Conservation (phyloP, 108 stramenopile species). For the Nitzschia sp. region DNA sequence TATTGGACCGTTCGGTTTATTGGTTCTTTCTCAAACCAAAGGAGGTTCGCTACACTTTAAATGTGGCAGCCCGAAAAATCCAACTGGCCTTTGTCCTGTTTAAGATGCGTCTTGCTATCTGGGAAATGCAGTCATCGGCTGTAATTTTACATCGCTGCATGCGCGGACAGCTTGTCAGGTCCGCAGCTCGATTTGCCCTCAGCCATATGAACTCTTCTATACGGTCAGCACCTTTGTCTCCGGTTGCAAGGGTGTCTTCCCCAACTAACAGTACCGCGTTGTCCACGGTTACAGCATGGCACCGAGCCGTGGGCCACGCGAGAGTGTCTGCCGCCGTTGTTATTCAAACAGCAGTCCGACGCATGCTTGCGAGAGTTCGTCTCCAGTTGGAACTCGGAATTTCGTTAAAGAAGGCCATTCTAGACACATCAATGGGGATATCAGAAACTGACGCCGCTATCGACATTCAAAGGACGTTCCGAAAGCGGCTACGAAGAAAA, state of each 20-base stretch:
- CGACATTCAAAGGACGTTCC: slow-evolving; percentile 10
- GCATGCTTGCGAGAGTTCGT: slow-evolving; percentile 3
- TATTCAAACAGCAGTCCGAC: slow-evolving; percentile 20
- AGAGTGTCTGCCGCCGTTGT: slow-evolving; percentile 9
- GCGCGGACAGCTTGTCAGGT: slow-evolving; percentile 28
- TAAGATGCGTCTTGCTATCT: slow-evolving; percentile 23
- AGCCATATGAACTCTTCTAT: slow-evolving; percentile 22
- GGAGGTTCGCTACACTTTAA: not conserved
- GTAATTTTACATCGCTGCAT: slow-evolving; percentile 25
- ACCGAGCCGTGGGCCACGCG: slow-evolving; percentile 1
- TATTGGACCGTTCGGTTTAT: not conserved
- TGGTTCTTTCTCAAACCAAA: slow-evolving; percentile 5
- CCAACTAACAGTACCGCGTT: not conserved
- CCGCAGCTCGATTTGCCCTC: slow-evolving; percentile 26
- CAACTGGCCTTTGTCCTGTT: slow-evolving; percentile 23
- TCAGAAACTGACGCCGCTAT: not conserved
- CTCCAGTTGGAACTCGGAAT: not conserved
- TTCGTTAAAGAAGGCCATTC: not conserved
- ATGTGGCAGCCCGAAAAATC: slow-evolving; percentile 24
- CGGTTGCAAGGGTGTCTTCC: slow-evolving; percentile 7
- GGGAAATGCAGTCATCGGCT: slow-evolving; percentile 23
- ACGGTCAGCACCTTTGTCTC: not conserved
- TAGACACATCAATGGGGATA: not conserved
- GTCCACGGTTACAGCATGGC: slow-evolving; percentile 18
- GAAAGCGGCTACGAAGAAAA: slow-evolving; percentile 1